Evolutionary conservation across 169 alveolate species (phyloP), one percentile per base, ranked within the genome.

Genomic region (Plasmodium vinckei): DNA sequence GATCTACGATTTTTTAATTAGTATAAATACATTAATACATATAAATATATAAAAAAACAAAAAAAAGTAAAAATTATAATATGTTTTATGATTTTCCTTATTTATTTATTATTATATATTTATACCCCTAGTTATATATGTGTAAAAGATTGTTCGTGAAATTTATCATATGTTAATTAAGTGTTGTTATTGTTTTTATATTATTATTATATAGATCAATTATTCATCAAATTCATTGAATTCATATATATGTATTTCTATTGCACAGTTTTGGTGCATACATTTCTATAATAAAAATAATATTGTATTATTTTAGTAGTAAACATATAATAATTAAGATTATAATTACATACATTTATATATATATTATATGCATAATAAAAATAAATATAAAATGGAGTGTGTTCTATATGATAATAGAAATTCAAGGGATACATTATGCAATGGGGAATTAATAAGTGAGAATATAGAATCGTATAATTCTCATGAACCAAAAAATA

Each of bases 351-450:
- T 61, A 61, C 21, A 61, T 61, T 21, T 61, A 23, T 61, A 23
- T 61, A 19, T 61, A 61, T 61, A 12, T 61, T 61, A 27, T 61
- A 12, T 42, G 67, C 17, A 23, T 4, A 39, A 27, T 25, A 19
- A 54, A 21, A 33, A 13, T 33, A 57, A 27, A 23, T 12, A 56
- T 33, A 75, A 33, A 79, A 79, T 79, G 77, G 89, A 79, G 70
- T 79, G 89, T 47, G 82, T 56, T 57, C 21, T 73, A 54, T 69
- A 46, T 79, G 65, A 75, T 46, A 67, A 69, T 49, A 39, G 72
- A 47, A 47, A 59, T 57, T 51, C 69, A 54, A 53, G 67, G 15
- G 42, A 47, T 70, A 70, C 71, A 19, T 10, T 65, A 33, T 65
- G 57, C 54, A 39, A 12, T 59, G 54, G 56, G 42, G 89, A 63